phyloP scores from a whole-genome alignment of 805 yeast species.

The Metschnikowia anglica region DNA sequence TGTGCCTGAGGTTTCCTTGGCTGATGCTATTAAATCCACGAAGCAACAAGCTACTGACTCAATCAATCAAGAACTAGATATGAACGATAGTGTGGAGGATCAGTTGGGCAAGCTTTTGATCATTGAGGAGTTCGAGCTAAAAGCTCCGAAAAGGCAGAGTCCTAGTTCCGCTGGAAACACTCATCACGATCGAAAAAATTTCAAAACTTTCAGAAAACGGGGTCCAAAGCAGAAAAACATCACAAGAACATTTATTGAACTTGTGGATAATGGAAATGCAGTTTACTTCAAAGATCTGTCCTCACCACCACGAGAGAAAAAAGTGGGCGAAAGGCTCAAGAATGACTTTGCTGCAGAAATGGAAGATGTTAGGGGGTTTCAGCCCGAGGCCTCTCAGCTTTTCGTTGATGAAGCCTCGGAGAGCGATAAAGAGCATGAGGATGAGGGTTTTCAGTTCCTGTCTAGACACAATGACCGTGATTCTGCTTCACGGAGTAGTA shows the following conservation, averaged over 20 bases:
- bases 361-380: slow-evolving; percentile 18
- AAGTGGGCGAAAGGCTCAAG: not conserved
- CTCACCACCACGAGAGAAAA: not conserved
- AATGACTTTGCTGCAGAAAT: slow-evolving; percentile 18
- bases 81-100: not conserved
- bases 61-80: slow-evolving; percentile 6
- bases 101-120: slow-evolving; percentile 2
- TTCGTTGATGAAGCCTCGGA: slow-evolving; percentile 17
- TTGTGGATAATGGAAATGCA: slow-evolving; percentile 13
- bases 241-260: slow-evolving; percentile 18
- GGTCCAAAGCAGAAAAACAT: slow-evolving; percentile 12
- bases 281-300: slow-evolving; percentile 10
- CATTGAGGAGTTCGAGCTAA: slow-evolving; percentile 8
- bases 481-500: not conserved
- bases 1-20: slow-evolving; percentile 16
- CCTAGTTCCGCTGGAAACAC: not conserved
- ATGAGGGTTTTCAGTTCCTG: slow-evolving; percentile 12
- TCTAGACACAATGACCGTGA: not conserved
- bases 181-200: slow-evolving; percentile 17
- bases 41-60: slow-evolving; percentile 13
- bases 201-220: slow-evolving; percentile 16
- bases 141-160: not conserved
- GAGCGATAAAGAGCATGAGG: slow-evolving; percentile 4
- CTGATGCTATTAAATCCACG: slow-evolving; percentile 16
- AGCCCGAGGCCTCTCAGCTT: slow-evolving; percentile 16